Evolutionary conservation across 805 yeast species (phyloP), one percentile per base, ranked within the genome.

Genomic region (Teunomyces lycoperdinae): DNA sequence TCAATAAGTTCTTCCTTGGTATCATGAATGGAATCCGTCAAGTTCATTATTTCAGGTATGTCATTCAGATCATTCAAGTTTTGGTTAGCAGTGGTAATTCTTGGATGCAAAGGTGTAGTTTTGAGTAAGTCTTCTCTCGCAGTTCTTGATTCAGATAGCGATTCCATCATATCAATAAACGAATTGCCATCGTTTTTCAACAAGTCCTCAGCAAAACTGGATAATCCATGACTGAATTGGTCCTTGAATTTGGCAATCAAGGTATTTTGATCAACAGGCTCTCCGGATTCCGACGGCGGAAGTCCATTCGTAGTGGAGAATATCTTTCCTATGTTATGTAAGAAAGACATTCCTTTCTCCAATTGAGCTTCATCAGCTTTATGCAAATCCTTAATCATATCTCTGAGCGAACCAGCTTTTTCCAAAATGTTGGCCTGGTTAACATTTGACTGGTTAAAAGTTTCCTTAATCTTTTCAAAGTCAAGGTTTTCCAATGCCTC

Each of bases 161-260:
- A 77, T 62, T 89, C 95, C 80, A 90, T 84, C 77, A 88, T 84
- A 53, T 84, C 84, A 29, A 89, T 77, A 53, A 89, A 87, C 36
- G 83, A 79, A 52, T 78, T 77, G n/a, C 96, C 96, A 52, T 86
- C 88, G 59, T 84, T 84, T 55, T 80, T 80, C 56, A 89, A 73
- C 26, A 90, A 64, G 58, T 89, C 95, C 54, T 89, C 95, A 0
- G 96, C 94, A 38, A 90, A 67, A 31, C 50, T 61, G 3, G 66
- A 60, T 31, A 67, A 55, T 11, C 66, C 67, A 43, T 56, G 56
- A 11, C 62, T 52, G 30, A 64, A 46, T 42, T 58, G 59, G 44
- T 57, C 58, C 42, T 52, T 54, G 28, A 60, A 43, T 8, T 48
- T 51, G n/a, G 50, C 52, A 26, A 42, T 44, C 16, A 43, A 48